These are phyloP conservation scores for Prunus campanulata DNA, from an alignment of 306 rosid genomes.

Conservation along the genomic window DNA sequence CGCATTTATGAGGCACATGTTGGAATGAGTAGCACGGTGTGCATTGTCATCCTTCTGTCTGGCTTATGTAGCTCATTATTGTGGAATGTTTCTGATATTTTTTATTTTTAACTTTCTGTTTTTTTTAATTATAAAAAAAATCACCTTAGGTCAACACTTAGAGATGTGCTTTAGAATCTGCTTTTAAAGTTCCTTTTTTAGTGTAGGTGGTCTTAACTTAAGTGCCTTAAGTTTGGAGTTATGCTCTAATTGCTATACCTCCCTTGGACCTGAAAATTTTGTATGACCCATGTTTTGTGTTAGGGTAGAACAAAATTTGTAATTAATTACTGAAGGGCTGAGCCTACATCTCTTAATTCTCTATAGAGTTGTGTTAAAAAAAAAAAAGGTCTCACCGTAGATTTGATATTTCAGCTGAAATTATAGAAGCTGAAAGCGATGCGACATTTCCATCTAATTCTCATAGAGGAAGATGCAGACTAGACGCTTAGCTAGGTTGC, in stretches of 20 bases:
- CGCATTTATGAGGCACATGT: slow-evolving; percentile 92
- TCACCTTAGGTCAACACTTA: not conserved
- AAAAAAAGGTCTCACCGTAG: no score
- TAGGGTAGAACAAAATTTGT: no score
- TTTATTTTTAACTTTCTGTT: not conserved
- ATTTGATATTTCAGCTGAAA: no score
- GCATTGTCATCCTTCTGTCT: slow-evolving; percentile 30
- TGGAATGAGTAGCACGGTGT: slow-evolving; percentile 99
- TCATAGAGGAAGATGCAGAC: no score
- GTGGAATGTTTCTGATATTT: slow-evolving; percentile 4
- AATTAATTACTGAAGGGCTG: no score
- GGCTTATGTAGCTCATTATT: slow-evolving; percentile 24
- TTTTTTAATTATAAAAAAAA: not conserved
- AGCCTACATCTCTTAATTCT: no score
- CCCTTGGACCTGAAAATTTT: no score
- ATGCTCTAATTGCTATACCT: not conserved
- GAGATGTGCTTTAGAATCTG: not conserved
- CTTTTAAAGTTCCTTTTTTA: not conserved
- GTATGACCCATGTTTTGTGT: no score
- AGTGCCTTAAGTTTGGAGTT: not conserved
- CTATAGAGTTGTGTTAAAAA: no score
- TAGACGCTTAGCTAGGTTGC: no score
- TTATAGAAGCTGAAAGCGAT: no score
- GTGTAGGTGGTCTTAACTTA: not conserved
- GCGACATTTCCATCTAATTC: no score